Base-by-base conservation (phyloP, 768 basidiomycete species). In the Tulasnella sp. region DNA sequence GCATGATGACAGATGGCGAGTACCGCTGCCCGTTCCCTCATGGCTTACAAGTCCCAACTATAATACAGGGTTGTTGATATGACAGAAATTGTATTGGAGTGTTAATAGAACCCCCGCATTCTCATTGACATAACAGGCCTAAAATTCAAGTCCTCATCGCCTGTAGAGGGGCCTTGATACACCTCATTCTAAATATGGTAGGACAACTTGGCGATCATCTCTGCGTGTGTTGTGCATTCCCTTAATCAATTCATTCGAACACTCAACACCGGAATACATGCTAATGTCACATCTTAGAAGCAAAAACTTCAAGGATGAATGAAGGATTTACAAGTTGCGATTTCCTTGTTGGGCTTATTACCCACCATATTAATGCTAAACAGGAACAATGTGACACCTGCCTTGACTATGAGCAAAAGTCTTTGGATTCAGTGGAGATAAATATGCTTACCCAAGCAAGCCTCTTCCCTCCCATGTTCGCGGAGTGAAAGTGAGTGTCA, bases 381-480 rank as follows among this genome's bases (percentile, higher is more conserved):
- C 43, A 8, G 62, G 63, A 3, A 62, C 53, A 33, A 66, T 66
- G 57, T 66, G 64, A 56, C 64, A 66, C 32, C 58, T 58, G 27
- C 20, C 37, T 15, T 16, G 25, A 13, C 12, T 19, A 15, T 53
- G 28, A 24, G 27, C 13, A 20, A 4, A 39, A 35, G 5, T 12
- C 2, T 9, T 25, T 25, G 6, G 9, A 0, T 1, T 19, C 20
- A 15, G 16, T 25, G 28, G 8, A 10, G 20, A 40, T 15, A 22
- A 47, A 20, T 19, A 39, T 15, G 64, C 78, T 59, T 56, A 87
- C 82, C 90, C 90, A 37, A 95, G 67, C 63, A 82, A 70, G 7
- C 90, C 90, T 53, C 86, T 70, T 8, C 90, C 90, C 55, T 87
- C 88, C 90, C 90, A 95, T 51, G 71, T 75, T 44, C 76, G 65